Percentiles rank a stretch among this genome's conserved stretches.
phyloP scores from a whole-genome alignment of 2,329 filamentous ascomycete genomes.

The Colletotrichum zoysiae region DNA sequence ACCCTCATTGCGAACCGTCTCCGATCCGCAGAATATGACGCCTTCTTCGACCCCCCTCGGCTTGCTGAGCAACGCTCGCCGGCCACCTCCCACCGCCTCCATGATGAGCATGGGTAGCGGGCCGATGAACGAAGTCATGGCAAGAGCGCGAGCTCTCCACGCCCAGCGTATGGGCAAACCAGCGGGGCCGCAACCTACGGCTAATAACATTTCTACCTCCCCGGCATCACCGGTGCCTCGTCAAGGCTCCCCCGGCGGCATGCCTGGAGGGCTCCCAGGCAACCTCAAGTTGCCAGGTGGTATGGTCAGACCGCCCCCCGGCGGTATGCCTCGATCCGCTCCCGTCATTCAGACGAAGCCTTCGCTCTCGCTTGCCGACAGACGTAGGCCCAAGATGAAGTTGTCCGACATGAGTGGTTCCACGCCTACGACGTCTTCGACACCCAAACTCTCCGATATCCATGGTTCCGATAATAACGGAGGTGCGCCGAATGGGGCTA shows the following conservation, averaged over 20 bases:
- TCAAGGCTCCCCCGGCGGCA: constrained; percentile 45
- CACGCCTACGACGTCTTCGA: constrained; percentile 56
- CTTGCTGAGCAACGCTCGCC: constrained; percentile 75
- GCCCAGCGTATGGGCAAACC: constrained; percentile 59
- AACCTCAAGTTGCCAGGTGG: constrained; percentile 56
- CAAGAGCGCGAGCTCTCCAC: constrained; percentile 62
- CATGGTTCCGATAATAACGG: constrained; percentile 28
- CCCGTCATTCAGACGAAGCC: constrained; percentile 61
- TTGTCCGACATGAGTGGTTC: constrained; percentile 65
- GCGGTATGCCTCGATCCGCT: constrained; percentile 65
- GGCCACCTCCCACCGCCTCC: constrained; percentile 60
- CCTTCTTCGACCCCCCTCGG: constrained; percentile 88
- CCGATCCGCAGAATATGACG: constrained; percentile 75
- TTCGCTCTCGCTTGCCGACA: constrained; percentile 71
- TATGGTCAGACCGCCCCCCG: constrained; percentile 61
- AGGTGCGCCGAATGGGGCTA: constrained; percentile 53
- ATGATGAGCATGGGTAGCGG: constrained; percentile 45
- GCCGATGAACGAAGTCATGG: constrained; percentile 57
- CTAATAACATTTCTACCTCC: constrained; percentile 49
- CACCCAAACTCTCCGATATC: constrained; percentile 39
- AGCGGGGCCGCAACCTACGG: constrained; percentile 42
- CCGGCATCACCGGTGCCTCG: constrained; percentile 46
- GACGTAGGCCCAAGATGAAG: constrained; percentile 72
- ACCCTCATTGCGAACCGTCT: constrained; percentile 70
- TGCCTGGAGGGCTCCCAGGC: constrained; percentile 59